phyloP scores from a whole-genome alignment of 169 alveolate genomes.

The Sarcocystis neurona region DNA sequence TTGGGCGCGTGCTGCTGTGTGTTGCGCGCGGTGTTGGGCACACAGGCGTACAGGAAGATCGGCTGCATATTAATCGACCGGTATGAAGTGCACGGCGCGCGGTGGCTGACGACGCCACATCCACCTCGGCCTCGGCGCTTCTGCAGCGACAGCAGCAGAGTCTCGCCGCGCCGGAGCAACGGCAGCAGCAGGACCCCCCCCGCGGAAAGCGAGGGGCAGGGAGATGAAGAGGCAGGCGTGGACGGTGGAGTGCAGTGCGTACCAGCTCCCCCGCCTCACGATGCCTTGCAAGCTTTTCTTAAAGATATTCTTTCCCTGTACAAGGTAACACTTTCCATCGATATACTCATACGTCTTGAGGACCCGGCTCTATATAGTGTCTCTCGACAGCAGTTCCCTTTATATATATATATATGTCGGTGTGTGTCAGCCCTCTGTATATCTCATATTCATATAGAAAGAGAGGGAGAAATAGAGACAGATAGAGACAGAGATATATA shows the following conservation, averaged over 20 bases:
- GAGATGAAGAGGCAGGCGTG: background rate
- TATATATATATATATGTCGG: too few relatives aligned
- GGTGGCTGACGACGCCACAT: conserved; percentile 38
- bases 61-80: conserved; percentile 35
- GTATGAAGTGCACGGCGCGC: conserved; percentile 13
- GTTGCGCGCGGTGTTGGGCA: background rate
- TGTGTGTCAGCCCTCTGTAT: background rate
- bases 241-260: background rate
- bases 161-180: background rate
- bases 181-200: background rate
- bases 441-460: too few relatives aligned
- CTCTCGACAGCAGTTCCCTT: background rate
- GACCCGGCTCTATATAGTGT: background rate
- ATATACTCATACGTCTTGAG: background rate
- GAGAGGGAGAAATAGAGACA: too few relatives aligned
- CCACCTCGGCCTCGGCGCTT: background rate
- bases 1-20: background rate
- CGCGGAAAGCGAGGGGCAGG: background rate
- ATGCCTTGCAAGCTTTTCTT: conserved; percentile 24
- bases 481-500: too few relatives aligned
- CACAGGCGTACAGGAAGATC: conserved; percentile 33
- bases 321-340: background rate
- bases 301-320: conserved; percentile 23
- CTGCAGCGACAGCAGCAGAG: background rate
- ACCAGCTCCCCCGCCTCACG: conserved; percentile 44